These are phyloP conservation scores for Lindgomyces ingoldianus DNA, from an alignment of 495 filamentous ascomycete genomes.

Conservation along the genomic window DNA sequence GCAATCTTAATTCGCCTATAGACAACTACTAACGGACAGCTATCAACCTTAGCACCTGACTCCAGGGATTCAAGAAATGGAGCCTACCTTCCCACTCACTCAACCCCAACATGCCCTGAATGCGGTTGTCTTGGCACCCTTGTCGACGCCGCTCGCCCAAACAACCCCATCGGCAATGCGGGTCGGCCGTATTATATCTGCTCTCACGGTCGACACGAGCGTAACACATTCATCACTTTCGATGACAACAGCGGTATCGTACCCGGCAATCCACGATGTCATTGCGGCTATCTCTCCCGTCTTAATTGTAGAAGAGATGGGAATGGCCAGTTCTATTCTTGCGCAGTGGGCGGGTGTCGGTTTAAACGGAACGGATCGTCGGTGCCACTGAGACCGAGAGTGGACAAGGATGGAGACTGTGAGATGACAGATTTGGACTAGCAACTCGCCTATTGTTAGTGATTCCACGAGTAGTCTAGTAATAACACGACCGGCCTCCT, in stretches of 20 bases:
- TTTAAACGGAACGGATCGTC: neutral
- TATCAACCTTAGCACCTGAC: no score
- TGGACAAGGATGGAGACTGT: no score
- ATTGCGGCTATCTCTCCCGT: neutral
- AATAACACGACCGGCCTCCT: no score
- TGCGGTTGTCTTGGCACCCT: neutral
- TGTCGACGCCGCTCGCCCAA: neutral
- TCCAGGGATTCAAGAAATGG: neutral
- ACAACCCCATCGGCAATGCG: neutral
- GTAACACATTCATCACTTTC: neutral
- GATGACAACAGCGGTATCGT: neutral
- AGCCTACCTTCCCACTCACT: neutral
- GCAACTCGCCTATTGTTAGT: no score
- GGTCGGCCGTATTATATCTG: neutral
- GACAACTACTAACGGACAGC: no score
- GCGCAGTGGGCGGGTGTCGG: neutral
- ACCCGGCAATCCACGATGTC: neutral
- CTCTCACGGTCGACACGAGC: neutral
- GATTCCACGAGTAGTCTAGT: no score
- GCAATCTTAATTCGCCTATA: no score
- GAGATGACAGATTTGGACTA: no score
- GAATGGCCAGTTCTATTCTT: neutral
- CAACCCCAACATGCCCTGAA: neutral
- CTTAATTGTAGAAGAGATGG: neutral
- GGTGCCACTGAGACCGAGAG: neutral